These are phyloP conservation scores for Candida sanyaensis DNA, from an alignment of 1,139 yeast species.

Conservation along the genomic window DNA sequence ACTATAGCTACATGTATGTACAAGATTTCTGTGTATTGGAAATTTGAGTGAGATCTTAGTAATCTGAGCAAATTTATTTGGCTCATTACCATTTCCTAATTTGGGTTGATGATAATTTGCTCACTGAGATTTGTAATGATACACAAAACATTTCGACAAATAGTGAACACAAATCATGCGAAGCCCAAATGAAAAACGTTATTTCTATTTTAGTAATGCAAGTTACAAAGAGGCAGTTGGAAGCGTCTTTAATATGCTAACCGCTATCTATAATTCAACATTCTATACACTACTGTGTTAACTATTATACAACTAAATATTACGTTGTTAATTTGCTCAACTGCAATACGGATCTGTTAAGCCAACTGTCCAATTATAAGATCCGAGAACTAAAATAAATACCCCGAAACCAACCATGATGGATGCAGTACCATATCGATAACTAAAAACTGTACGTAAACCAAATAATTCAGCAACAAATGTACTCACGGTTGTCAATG, in stretches of 20 bases:
- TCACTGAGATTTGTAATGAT: not conserved
- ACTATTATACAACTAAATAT: not conserved
- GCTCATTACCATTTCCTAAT: not conserved
- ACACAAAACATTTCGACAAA: not conserved
- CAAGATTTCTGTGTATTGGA: not conserved
- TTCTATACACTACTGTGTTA: too few relatives aligned
- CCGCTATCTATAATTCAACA: too few relatives aligned
- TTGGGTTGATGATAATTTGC: slow-evolving; percentile 6
- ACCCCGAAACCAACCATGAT: slow-evolving; percentile 39
- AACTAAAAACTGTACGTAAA: slow-evolving; percentile 31
- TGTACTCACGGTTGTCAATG: slow-evolving; percentile 75
- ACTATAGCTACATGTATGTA: too few relatives aligned
- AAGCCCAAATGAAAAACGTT: too few relatives aligned
- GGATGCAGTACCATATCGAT: slow-evolving; percentile 41
- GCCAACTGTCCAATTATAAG: slow-evolving; percentile 52
- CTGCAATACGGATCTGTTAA: slow-evolving; percentile 13
- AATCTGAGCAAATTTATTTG: slow-evolving; percentile 6
- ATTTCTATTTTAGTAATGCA: too few relatives aligned
- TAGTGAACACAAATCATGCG: too few relatives aligned
- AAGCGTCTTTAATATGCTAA: too few relatives aligned
- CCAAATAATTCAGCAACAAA: slow-evolving; percentile 66
- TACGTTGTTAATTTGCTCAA: not conserved
- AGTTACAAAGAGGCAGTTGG: too few relatives aligned
- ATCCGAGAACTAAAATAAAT: slow-evolving; percentile 52
- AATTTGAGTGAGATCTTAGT: not conserved